phyloP scores from a whole-genome alignment of 1,284 basidiomycete species.

The Leccinum pachyderme region DNA sequence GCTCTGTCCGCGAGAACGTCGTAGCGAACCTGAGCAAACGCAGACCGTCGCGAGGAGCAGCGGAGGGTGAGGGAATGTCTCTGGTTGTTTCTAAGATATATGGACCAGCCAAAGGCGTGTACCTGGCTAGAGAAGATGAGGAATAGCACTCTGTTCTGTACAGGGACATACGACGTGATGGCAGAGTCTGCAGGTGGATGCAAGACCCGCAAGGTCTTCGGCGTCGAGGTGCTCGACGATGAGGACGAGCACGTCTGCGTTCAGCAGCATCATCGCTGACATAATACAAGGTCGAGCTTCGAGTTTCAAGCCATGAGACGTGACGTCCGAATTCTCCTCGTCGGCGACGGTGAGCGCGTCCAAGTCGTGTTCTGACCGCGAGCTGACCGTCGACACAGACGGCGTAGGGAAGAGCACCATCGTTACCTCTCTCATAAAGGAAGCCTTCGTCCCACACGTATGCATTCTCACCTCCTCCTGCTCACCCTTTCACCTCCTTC shows the following conservation, averaged over 20 bases:
- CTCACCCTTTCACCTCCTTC: slow-evolving; percentile 16
- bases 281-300: slow-evolving; percentile 11
- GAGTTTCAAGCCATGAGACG: slow-evolving; percentile 59
- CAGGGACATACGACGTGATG: slow-evolving; percentile 46
- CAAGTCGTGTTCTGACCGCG: not conserved
- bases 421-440: slow-evolving; percentile 94
- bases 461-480: slow-evolving; percentile 2
- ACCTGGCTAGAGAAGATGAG: slow-evolving; percentile 43
- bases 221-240: slow-evolving; percentile 48
- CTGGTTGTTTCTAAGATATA: slow-evolving; percentile 47
- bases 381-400: slow-evolving; percentile 47
- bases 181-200: slow-evolving; percentile 45
- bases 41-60: slow-evolving; percentile 45
- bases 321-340: slow-evolving; percentile 90
- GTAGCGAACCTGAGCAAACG: slow-evolving; percentile 49
- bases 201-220: slow-evolving; percentile 46
- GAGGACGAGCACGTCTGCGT: slow-evolving; percentile 58
- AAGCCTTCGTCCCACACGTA: slow-evolving; percentile 88
- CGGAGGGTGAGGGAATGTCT: slow-evolving; percentile 54
- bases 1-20: slow-evolving; percentile 51
- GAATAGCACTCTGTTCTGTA: not conserved
- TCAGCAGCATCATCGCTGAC: slow-evolving; percentile 28
- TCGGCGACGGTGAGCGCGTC: slow-evolving; percentile 77
- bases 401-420: slow-evolving; percentile 95
- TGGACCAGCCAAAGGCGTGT: slow-evolving; percentile 57